These are phyloP conservation scores for Apocynum venetum DNA, from an alignment of 257 asterid species.

Conservation along the genomic window DNA sequence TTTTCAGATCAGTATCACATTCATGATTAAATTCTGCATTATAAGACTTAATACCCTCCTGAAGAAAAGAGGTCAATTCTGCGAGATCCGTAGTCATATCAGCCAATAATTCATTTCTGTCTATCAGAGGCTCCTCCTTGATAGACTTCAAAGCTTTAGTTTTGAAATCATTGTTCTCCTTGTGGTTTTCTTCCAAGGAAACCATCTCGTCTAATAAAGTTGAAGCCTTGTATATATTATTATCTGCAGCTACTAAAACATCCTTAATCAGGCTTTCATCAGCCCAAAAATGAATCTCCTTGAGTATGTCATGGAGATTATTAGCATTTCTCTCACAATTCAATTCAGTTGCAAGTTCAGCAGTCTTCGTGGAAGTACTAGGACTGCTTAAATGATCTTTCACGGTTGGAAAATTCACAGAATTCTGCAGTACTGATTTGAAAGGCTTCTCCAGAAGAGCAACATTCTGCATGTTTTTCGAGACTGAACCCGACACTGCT, in stretches of 20 bases:
- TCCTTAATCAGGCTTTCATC: no score
- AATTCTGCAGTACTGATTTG: no score
- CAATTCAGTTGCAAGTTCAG: no score
- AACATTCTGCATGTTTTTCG: no score
- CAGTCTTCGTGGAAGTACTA: no score
- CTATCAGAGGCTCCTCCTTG: constrained; percentile 2
- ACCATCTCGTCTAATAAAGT: constrained; percentile 48
- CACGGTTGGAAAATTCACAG: no score
- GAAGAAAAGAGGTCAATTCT: constrained; percentile 14
- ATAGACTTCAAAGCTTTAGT: constrained; percentile 8
- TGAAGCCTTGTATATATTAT: constrained; percentile 47
- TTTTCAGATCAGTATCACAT: constrained; percentile 8
- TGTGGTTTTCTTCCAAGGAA: constrained; percentile 19
- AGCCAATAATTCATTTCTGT: constrained; percentile 15
- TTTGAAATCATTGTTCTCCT: constrained; percentile 19
- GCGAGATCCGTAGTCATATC: constrained; percentile 16
- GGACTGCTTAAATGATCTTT: no score
- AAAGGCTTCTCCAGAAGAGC: no score
- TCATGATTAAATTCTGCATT: constrained; percentile 15
- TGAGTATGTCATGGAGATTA: no score
- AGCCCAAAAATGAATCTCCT: no score
- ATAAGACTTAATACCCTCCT: constrained; percentile 13
- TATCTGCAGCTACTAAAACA: constrained; percentile 37
- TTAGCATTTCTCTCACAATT: no score
- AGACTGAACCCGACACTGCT: no score